Evolutionary conservation across 352 stramenopile genomes (phyloP), one percentile per base, ranked within the genome.

Genomic region (Pythium rhizo-oryzae): DNA sequence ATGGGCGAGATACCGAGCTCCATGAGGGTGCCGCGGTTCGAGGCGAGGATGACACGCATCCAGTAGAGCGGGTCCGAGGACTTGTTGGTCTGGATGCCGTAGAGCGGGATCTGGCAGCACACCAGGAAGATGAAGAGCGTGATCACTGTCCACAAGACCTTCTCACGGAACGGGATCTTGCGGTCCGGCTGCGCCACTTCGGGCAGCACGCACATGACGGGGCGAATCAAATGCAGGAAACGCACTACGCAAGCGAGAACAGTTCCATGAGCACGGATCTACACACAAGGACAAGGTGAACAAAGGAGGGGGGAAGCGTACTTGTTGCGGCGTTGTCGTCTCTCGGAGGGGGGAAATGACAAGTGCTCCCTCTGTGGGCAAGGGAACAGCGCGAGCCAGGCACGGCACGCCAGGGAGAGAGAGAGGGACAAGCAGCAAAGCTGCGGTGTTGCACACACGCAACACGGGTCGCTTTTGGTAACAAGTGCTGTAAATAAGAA

Each of bases 61-160:
- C 97, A 99, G 86, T 99, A 99, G 71, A 99, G 98, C 63, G 98
- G 97, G 83, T 99, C 98, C 58, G 95, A 99, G 25, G 96, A 99
- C 83, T 99, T 99, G 72, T 96, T 97, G 47, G 90, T 99, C 81
- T 99, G 94, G 70, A 99, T 97, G 71, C 97, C 98, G 84, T 99
- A 99, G 62, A 99, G 92, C 57, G 98, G 98, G 78, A 99, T 99
- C 87, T 99, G 98, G 77, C 97, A 99, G 81, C 97, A 99, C 30
- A 99, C 98, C 62, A 99, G 87, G 86, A 99, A 99, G 72, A 99
- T 99, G 88, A 99, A 99, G 30, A 99, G 92, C 67, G 97, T 99
- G 79, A 99, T 99, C 50, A 99, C 97, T 16, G 97, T 99, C 97
- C 97, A 99, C 51, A 99, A 81, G 49, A 99, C 93, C 85, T 99